Evolutionary conservation across 306 rosid species (phyloP).

Genomic region (Prunus davidiana): DNA sequence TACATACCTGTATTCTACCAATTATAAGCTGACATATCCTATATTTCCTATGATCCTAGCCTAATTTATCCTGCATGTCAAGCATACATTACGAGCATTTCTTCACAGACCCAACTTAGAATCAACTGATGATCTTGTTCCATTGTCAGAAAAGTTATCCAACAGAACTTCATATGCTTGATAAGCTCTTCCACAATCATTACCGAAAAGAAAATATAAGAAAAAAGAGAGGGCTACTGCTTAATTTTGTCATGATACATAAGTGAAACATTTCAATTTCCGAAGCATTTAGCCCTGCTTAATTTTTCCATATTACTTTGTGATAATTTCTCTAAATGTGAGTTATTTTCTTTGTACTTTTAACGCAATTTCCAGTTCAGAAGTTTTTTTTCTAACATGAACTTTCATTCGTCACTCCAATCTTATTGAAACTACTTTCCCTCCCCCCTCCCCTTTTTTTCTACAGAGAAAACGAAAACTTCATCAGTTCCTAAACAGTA

Average conservation of each 20-base stretch:
- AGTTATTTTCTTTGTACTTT: background rate
- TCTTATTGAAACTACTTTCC: background rate
- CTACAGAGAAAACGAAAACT: slow-evolving; percentile 24
- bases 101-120: background rate
- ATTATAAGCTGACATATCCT: background rate
- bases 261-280: background rate
- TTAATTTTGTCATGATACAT: background rate
- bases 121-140: background rate
- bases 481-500: slow-evolving; percentile 7
- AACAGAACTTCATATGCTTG: background rate
- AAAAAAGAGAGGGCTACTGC: background rate
- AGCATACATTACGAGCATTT: background rate
- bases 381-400: background rate
- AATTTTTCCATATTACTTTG: background rate
- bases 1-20: background rate
- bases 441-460: background rate
- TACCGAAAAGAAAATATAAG: background rate
- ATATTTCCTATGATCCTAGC: background rate
- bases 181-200: background rate
- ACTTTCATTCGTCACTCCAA: background rate
- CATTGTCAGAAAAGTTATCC: background rate
- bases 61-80: background rate
- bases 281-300: background rate
- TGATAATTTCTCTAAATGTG: background rate
- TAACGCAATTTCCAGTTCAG: background rate